Evolutionary conservation across 495 filamentous ascomycete genomes (phyloP).

Genomic region (Penicillium ucsense): DNA sequence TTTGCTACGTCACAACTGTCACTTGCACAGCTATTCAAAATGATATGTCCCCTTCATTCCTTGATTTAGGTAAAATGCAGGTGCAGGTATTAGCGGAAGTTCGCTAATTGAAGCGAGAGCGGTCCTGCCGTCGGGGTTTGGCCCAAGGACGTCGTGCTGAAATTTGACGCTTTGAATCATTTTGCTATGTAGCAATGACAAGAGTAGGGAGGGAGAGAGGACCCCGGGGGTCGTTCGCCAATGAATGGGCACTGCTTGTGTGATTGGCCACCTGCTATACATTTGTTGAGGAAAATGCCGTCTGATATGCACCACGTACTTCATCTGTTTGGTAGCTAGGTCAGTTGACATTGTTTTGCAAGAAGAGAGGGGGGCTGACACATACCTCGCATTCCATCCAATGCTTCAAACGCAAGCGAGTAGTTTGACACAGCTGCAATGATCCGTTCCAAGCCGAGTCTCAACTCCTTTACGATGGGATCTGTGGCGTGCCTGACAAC

Average conservation of each 20-base stretch:
- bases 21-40: too few relatives aligned
- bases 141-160: not conserved
- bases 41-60: too few relatives aligned
- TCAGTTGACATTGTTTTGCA: not conserved
- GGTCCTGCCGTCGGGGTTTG: not conserved
- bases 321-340: slow-evolving; percentile 23
- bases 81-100: not conserved
- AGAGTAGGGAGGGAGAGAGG: not conserved
- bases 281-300: slow-evolving; percentile 29
- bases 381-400: slow-evolving; percentile 54
- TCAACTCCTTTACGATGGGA: slow-evolving; percentile 41
- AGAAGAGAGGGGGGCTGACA: not conserved
- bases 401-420: slow-evolving; percentile 47
- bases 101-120: not conserved
- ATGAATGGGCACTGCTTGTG: too few relatives aligned
- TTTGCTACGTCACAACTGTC: too few relatives aligned
- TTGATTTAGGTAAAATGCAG: not conserved
- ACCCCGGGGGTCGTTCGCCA: slow-evolving; percentile 4
- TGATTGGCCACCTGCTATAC: slow-evolving; percentile 5
- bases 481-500: slow-evolving; percentile 26
- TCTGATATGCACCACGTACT: slow-evolving; percentile 38
- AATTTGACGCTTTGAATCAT: not conserved
- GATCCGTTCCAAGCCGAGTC: slow-evolving; percentile 42
- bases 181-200: not conserved
- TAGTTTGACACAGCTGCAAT: slow-evolving; percentile 45